Percentiles rank a stretch among this genome's conserved stretches.
phyloP scores from a whole-genome alignment of 129 eudicot species.

The Kitagawia praeruptora region DNA sequence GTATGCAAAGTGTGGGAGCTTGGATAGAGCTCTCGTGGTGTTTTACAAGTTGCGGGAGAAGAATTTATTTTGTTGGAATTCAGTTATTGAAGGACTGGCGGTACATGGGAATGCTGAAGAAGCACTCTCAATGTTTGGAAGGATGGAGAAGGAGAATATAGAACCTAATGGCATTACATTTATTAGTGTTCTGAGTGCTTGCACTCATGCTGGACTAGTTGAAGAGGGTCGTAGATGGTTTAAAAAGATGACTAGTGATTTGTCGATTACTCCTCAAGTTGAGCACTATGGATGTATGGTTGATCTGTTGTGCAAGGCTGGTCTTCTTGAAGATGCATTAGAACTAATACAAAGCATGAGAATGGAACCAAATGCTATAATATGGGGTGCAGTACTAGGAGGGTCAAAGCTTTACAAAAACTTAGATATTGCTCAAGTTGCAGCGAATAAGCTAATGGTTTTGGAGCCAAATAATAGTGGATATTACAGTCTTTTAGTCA shows the following conservation, averaged over 20 bases:
- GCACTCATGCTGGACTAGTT: slow-evolving; percentile 72
- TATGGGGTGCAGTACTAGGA: slow-evolving; percentile 78
- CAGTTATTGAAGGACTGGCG: slow-evolving; percentile 79
- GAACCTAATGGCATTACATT: slow-evolving; percentile 66
- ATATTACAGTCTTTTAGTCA: slow-evolving; percentile 49
- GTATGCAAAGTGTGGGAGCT: slow-evolving; percentile 76
- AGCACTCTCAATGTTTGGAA: slow-evolving; percentile 52
- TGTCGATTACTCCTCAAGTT: slow-evolving; percentile 44
- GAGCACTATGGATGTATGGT: slow-evolving; percentile 90
- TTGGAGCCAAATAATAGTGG: slow-evolving; percentile 87
- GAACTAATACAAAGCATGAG: slow-evolving; percentile 53
- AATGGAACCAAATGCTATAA: slow-evolving; percentile 69
- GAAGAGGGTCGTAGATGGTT: slow-evolving; percentile 43
- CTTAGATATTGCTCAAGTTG: slow-evolving; percentile 36
- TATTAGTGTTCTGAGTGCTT: slow-evolving; percentile 71
- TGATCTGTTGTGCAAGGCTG: slow-evolving; percentile 75
- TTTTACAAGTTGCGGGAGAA: slow-evolving; percentile 61
- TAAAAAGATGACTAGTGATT: slow-evolving; percentile 31
- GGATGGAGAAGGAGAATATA: slow-evolving; percentile 44
- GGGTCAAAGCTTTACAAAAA: slow-evolving; percentile 82
- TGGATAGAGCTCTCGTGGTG: slow-evolving; percentile 56
- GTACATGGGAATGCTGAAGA: slow-evolving; percentile 55
- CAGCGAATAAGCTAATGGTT: slow-evolving; percentile 39
- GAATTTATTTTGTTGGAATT: slow-evolving; percentile 81
- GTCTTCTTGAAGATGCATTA: slow-evolving; percentile 58